Base-by-base conservation (phyloP, 768 basidiomycete species). In the Pleurotus djamor region DNA sequence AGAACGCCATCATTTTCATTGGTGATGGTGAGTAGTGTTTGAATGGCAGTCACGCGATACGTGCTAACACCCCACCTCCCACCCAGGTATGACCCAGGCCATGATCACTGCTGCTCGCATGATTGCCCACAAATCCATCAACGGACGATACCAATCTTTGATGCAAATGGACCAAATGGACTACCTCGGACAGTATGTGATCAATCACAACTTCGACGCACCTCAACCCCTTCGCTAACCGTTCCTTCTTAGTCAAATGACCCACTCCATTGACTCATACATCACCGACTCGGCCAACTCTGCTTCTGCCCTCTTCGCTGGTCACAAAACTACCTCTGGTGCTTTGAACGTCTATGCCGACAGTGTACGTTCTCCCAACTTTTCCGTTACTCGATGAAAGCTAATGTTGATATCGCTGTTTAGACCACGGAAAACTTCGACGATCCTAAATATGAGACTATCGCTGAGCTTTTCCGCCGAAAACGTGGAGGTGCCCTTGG, bases 161-260 rank as follows among this genome's bases (percentile, higher is more conserved):
- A 78, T 79, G 76, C 78, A 79, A 62, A 72, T 79, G 71, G 78
- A 79, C 57, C 74, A 76, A 59, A 79, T 79, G 78, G 78, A 79
- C 14, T 69, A 69, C 35, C 68, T 76, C 48, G 78, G 78, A 48
- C 75, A 78, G 76, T 78, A 57, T 49, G 77, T 65, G 41, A 33
- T 60, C 16, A 33, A 8, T n/a, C 9, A 8, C 37, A 5, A 17
- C 33, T n/a, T 36, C 28, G 37, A 13, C 51, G 2, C 4, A 35
- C 5, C n/a, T 52, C 14, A 28, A 52, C 51, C 3, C n/a, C 12
- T 35, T 52, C n/a, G 10, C 35, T 14, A 12, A 8, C 33, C 21
- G 1, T 28, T 28, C 21, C 21, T 5, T n/a, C 43, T 9, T 38
- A 77, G 77, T 52, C 78, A 79, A 72, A 79, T 79, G 78, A 78